Evolutionary conservation across 1,284 basidiomycete genomes (phyloP).

Genomic region (Cryptococcus sp.): DNA sequence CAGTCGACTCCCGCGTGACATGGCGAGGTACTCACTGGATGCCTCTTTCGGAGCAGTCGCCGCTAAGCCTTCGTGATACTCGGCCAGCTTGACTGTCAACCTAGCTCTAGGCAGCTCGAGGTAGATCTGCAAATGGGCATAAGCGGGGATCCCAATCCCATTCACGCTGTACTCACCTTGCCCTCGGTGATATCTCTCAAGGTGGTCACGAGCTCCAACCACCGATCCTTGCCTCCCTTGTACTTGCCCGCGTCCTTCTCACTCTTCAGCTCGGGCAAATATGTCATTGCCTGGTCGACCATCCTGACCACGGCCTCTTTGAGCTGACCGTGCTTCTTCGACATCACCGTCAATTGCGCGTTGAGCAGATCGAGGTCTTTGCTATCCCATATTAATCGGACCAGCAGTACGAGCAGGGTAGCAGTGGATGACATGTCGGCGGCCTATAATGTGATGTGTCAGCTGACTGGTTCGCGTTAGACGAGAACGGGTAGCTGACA

Average conservation of each 20-base stretch:
- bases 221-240: conserved; percentile 68
- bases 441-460: conserved; percentile 61
- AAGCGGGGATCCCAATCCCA: not conserved
- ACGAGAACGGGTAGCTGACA: conserved; percentile 59
- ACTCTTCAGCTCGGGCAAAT: conserved; percentile 67
- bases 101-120: conserved; percentile 95
- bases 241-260: conserved; percentile 48
- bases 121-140: conserved; percentile 70
- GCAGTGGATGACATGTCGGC: conserved; percentile 90
- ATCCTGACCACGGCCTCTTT: conserved; percentile 87
- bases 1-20: not conserved
- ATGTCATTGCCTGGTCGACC: conserved; percentile 80
- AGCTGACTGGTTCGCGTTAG: no score
- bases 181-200: conserved; percentile 92
- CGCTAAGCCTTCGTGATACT: conserved; percentile 73
- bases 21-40: conserved; percentile 24
- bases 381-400: conserved; percentile 68
- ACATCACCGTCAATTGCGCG: conserved; percentile 69
- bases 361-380: conserved; percentile 70
- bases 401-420: conserved; percentile 73
- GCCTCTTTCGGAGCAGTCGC: conserved; percentile 47
- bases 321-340: conserved; percentile 97
- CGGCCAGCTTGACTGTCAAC: conserved; percentile 79
- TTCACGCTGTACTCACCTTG: conserved; percentile 63
- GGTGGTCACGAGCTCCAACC: conserved; percentile 86